Evolutionary conservation across 2,329 filamentous ascomycete genomes (phyloP).

Genomic region (Phaeosphaeriaceae sp.): DNA sequence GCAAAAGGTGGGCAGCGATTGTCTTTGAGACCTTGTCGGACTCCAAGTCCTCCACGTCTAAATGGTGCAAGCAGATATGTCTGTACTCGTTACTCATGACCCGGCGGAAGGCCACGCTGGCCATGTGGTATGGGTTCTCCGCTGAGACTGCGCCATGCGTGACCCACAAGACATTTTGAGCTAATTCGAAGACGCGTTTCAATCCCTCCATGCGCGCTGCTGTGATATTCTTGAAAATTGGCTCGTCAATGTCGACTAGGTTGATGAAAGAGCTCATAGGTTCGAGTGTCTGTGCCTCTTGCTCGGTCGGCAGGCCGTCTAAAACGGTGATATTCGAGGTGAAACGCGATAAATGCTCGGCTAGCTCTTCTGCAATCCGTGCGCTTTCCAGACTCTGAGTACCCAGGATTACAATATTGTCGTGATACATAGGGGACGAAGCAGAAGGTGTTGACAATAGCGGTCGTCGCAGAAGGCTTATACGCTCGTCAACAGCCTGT

Average conservation of each 20-base stretch:
- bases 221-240: constrained; percentile 29
- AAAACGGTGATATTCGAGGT: background rate
- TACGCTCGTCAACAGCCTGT: constrained; percentile 19
- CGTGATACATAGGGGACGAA: background rate
- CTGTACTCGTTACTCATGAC: background rate
- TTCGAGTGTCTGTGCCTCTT: too few species aligned
- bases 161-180: background rate
- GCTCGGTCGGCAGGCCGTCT: background rate
- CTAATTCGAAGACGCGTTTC: constrained; percentile 17
- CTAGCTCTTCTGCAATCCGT: background rate
- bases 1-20: background rate
- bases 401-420: background rate
- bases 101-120: background rate
- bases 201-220: constrained; percentile 12
- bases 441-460: background rate
- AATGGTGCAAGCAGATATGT: too few species aligned
- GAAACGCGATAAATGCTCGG: too few species aligned
- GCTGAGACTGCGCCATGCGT: background rate
- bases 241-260: constrained; percentile 26
- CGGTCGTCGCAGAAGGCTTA: constrained; percentile 17
- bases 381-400: background rate
- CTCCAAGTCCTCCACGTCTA: too few species aligned
- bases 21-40: too few species aligned
- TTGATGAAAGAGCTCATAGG: background rate
- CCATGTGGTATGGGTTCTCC: background rate